phyloP scores from a whole-genome alignment of 805 yeast species.

The Suhomyces sp. region DNA sequence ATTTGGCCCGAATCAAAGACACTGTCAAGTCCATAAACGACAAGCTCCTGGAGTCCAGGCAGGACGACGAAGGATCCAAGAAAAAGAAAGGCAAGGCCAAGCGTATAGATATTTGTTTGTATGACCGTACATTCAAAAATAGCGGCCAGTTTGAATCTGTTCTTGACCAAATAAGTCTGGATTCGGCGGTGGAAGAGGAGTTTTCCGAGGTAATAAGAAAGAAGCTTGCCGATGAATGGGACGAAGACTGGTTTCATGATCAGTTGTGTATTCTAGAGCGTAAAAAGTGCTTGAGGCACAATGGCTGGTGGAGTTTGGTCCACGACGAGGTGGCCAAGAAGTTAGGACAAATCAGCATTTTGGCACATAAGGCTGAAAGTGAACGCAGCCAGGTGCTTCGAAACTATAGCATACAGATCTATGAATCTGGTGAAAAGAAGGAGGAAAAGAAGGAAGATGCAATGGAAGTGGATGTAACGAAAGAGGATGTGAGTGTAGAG shows the following conservation, averaged over 20 bases:
- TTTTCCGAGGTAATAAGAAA: constrained; percentile 2
- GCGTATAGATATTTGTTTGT: constrained; percentile 54
- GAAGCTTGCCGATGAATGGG: constrained; percentile 11
- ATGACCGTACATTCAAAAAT: constrained; percentile 29
- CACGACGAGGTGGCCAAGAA: constrained; percentile 30
- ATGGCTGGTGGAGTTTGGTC: constrained; percentile 45
- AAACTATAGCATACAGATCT: constrained; percentile 33
- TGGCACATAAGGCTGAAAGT: constrained; percentile 25
- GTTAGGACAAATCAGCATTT: constrained; percentile 32
- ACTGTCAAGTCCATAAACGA: constrained; percentile 39
- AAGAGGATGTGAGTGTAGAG: not conserved
- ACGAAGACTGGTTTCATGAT: constrained; percentile 12
- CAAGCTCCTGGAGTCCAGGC: constrained; percentile 12
- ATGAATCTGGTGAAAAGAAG: constrained; percentile 12
- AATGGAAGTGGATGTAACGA: not conserved
- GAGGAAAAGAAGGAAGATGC: not conserved
- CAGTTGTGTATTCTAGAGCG: constrained; percentile 50
- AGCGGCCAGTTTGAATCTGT: not conserved
- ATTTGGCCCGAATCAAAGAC: constrained; percentile 33
- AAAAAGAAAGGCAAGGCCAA: constrained; percentile 23
- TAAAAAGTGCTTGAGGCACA: constrained; percentile 55
- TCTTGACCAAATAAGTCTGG: not conserved
- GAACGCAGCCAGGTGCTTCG: constrained; percentile 29
- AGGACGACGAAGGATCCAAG: constrained; percentile 9
- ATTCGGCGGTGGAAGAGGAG: not conserved